Evolutionary conservation across 176 grass and related monocot species (phyloP), one percentile per base, ranked within the genome.

Genomic region (Triticum urartu): DNA sequence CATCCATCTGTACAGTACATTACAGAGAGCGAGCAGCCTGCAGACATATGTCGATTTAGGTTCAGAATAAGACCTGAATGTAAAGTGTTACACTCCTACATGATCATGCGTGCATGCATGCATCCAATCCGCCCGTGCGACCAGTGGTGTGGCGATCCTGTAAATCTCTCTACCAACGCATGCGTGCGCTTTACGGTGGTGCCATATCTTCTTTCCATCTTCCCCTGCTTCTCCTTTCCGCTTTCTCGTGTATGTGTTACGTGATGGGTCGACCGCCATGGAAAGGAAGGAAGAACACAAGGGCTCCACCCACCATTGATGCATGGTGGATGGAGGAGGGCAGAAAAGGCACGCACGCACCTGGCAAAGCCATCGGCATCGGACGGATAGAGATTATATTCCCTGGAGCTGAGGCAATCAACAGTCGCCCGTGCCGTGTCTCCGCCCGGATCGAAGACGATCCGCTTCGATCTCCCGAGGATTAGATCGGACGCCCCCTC

Each of bases 261-360:
- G 52, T n/a, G 35, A 38, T 67, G 1, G 45, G 5, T 43, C 5
- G 61, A 47, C 70, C 54, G 75, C 26, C 64, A 39, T 62, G 48
- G 48, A 50, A 43, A 43, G 42, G 2, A 26, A 73, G 39, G 6
- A 28, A 72, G 24, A 75, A 79, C 89, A 59, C 74, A 20, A 11
- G 79, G 84, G 84, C 52, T 79, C 79, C 89, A 78, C 72, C 79
- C 89, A 78, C 72, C 22, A 21, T 20, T 39, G 35, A 64, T 39
- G 38, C 38, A 39, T 65, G 74, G 75, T 66, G 13, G 82, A 1
- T 54, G 15, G 50, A 54, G 50, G 50, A 54, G 45, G 47, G 5
- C 47, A 1, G 54, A 87, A 74, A 66, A 14, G 85, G 87, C 66
- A 64, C 34, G 22, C 65, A 54, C 58, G 22, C 65, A 54, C 84